phyloP scores from a whole-genome alignment of 495 filamentous ascomycete genomes.

The Aspergillus sclerotiicarbonarius region DNA sequence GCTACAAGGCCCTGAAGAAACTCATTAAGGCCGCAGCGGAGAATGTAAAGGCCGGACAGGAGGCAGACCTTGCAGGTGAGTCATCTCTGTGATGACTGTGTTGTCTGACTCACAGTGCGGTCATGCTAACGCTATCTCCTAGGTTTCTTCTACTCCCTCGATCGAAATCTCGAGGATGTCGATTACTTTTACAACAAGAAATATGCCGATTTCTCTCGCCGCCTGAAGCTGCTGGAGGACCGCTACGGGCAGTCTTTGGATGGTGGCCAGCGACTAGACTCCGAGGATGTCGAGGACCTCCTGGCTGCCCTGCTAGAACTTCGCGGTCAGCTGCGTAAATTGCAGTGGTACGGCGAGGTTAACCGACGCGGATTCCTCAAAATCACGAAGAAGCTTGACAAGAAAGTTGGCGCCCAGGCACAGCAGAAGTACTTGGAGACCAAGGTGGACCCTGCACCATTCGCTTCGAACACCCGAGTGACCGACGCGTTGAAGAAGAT shows the following conservation, averaged over 20 bases:
- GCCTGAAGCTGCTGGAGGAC: conserved; percentile 79
- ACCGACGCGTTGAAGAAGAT: conserved; percentile 67
- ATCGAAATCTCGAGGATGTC: conserved; percentile 94
- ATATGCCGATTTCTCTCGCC: conserved; percentile 73
- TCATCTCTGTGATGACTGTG: conserved; percentile 11
- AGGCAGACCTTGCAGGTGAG: conserved; percentile 76
- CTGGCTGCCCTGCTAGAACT: conserved; percentile 86
- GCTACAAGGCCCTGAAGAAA: conserved; percentile 95
- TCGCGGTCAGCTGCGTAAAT: conserved; percentile 78
- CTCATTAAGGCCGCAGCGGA: conserved; percentile 76
- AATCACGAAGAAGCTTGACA: conserved; percentile 97
- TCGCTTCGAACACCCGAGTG: conserved; percentile 72
- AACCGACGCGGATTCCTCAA: conserved; percentile 94
- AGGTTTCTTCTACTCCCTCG: conserved; percentile 94
- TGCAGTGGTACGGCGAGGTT: conserved; percentile 97
- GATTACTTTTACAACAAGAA: conserved; percentile 96
- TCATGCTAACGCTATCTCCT: conserved; percentile 28
- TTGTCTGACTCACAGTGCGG: conserved; percentile 10
- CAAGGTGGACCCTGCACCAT: conserved; percentile 81
- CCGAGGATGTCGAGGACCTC: conserved; percentile 84
- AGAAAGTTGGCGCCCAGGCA: conserved; percentile 72
- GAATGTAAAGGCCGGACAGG: conserved; percentile 61
- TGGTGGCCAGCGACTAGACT: conserved; percentile 50
- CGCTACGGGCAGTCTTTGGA: conserved; percentile 68
- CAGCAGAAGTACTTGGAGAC: conserved; percentile 81